Conservation (phyloP, 768 basidiomycete genomes). For the Cystofilobasidium bisporidii region DNA sequence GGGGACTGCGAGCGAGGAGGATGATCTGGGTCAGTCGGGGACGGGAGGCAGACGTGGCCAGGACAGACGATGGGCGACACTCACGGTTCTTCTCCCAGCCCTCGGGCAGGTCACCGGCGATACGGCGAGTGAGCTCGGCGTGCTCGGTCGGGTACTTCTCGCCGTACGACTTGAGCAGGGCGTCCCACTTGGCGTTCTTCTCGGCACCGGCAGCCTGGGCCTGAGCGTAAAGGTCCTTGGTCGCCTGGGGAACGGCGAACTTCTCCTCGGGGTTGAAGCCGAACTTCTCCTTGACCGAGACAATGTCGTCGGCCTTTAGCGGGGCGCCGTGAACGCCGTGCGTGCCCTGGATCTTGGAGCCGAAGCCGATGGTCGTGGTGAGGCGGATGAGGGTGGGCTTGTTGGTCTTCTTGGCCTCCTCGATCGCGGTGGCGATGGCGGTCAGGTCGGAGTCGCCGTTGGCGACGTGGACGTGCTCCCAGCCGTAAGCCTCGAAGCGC, state of each 20-base stretch:
- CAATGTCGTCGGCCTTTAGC: conserved; percentile 84
- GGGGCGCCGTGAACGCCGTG: conserved; percentile 91
- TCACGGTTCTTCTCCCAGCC: conserved; percentile 65
- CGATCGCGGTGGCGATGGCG: conserved; percentile 67
- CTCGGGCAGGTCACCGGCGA: conserved; percentile 68
- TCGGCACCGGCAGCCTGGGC: conserved; percentile 63
- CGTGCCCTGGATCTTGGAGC: conserved; percentile 84
- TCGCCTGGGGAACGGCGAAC: conserved; percentile 67
- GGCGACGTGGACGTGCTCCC: conserved; percentile 80
- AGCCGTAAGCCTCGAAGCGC: conserved; percentile 82
- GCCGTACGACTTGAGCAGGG: conserved; percentile 57
- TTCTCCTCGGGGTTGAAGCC: conserved; percentile 66
- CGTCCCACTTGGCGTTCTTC: conserved; percentile 64
- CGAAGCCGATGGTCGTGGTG: conserved; percentile 84
- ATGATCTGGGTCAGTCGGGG: too few species aligned
- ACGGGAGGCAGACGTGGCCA: background rate
- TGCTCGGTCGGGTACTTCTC: conserved; percentile 74
- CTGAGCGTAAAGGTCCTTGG: conserved; percentile 58
- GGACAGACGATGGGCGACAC: background rate
- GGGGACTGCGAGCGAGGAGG: conserved; percentile 45
- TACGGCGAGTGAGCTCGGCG: conserved; percentile 74
- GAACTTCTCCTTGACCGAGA: conserved; percentile 69
- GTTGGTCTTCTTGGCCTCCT: conserved; percentile 58
- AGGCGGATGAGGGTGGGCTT: conserved; percentile 83
- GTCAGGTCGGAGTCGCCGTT: conserved; percentile 74